These are phyloP conservation scores for Tuber microsphaerosporum DNA, from an alignment of 495 filamentous ascomycete genomes.

Conservation along the genomic window DNA sequence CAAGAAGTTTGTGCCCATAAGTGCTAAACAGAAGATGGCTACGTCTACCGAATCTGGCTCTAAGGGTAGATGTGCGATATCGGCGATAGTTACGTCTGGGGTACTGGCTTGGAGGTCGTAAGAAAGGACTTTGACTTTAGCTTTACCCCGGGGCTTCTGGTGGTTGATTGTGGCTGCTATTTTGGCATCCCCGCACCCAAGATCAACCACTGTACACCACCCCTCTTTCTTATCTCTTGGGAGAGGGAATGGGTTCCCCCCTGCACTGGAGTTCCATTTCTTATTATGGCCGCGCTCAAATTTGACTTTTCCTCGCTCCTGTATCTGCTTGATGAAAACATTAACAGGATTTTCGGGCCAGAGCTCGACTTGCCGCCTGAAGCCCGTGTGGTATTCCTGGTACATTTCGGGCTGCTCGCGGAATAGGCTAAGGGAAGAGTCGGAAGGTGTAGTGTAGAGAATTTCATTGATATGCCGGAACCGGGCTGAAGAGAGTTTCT, in stretches of 20 bases:
- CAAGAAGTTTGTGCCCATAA: conserved; percentile 99
- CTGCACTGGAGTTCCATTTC: conserved; percentile 33
- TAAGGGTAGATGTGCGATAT: conserved; percentile 76
- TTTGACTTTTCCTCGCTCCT: conserved; percentile 49
- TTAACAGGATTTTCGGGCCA: conserved; percentile 97
- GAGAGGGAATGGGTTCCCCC: conserved; percentile 32
- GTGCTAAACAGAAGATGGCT: conserved; percentile 84
- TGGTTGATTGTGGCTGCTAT: conserved; percentile 57
- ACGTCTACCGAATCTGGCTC: conserved; percentile 67
- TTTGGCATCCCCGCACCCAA: conserved; percentile 74
- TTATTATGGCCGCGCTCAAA: conserved; percentile 43
- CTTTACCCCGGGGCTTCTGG: conserved; percentile 34
- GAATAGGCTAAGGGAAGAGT: conserved; percentile 71
- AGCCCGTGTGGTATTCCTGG: conserved; percentile 86
- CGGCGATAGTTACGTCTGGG: conserved; percentile 71
- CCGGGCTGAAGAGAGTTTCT: conserved; percentile 84
- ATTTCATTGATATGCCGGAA: conserved; percentile 97
- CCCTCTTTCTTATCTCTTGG: conserved; percentile 47
- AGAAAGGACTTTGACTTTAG: conserved; percentile 54
- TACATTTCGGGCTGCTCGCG: conserved; percentile 77
- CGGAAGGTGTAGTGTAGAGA: conserved; percentile 84
- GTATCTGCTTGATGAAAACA: conserved; percentile 63
- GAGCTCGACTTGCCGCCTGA: conserved; percentile 83
- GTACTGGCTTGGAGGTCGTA: conserved; percentile 57
- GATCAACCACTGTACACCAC: conserved; percentile 70